Evolutionary conservation across 805 yeast species (phyloP), one percentile per base, ranked within the genome.

Genomic region (Metschnikowia orientalis): DNA sequence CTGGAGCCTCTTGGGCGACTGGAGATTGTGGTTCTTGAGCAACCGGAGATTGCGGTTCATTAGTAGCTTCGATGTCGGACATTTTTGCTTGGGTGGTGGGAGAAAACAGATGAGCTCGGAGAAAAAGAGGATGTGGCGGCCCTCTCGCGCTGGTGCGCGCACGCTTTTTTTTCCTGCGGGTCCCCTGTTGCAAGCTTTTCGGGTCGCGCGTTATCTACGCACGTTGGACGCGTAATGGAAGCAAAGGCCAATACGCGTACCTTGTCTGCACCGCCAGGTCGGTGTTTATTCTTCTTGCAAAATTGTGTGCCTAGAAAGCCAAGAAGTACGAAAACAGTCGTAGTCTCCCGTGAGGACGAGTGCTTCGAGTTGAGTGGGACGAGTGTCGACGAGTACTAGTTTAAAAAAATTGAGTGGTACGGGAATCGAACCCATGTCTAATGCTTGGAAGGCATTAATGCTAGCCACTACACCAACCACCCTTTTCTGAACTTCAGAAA

Each of bases 341-440:
- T n/a, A n/a, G n/a, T n/a, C n/a, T n/a, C n/a, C n/a, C n/a, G n/a
- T n/a, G n/a, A n/a, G n/a, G n/a, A n/a, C n/a, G n/a, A n/a, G n/a
- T n/a, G n/a, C n/a, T n/a, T n/a, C n/a, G n/a, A n/a, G n/a, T n/a
- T n/a, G n/a, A n/a, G n/a, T n/a, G n/a, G n/a, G n/a, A n/a, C n/a
- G n/a, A n/a, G n/a, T n/a, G n/a, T n/a, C n/a, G n/a, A n/a, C n/a
- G n/a, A n/a, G 32, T 26, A 12, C 16, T 3, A 15, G 25, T 3
- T 3, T n/a, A 32, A 35, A 31, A 38, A 35, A 30, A 18, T 8
- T 38, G 42, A 38, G 42, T 34, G 42, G 42, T 38, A 38, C 42
- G 42, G 42, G 42, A 38, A 38, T 38, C 42, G 42, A 38, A 38
- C 42, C 42, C 42, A 38, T 38, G 42, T 38, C 42, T 28, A 28